Evolutionary conservation across 441 rosid species (phyloP), one percentile per base, ranked within the genome.

Genomic region (Cnidoscolus chayamansa): DNA sequence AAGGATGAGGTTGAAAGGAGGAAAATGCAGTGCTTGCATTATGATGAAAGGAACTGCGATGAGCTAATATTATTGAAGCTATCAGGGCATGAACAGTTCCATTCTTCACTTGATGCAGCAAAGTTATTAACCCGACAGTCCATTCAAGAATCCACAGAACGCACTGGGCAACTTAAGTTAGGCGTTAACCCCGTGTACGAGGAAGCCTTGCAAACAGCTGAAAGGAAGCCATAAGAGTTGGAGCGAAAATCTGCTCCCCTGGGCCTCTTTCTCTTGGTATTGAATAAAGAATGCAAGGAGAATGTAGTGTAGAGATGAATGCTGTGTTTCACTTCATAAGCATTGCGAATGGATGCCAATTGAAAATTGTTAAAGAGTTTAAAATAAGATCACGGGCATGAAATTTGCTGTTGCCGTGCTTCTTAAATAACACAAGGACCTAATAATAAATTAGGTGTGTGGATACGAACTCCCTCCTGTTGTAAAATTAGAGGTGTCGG

Each of bases 1-100:
- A 86, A 83, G 72, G 94, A 93, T 16, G 96, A 90, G 77, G 82
- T 91, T 70, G 81, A 85, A 67, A 82, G 74, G 70, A 82, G 93
- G 84, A 88, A 82, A 80, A 73, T 72, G 77, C 86, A 80, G 45
- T 59, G 43, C 70, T 50, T 58, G 77, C 57, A 65, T 57, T 45
- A 25, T 7, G 77, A 25, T 7, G 77, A 77, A 62, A 67, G 77
- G 54, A 72, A 75, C 60, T 80, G 75, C 35, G 76, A 74, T 35
- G 74, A 55, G 48, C 59, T 55, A 4, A 76, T 63, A 65, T 81
- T 80, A 65, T 15, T 58, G 68, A 82, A 85, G 74, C 79, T 82
- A 15, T 76, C 65, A 35, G 88, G 88, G 54, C 90, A 87, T 19
- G 90, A 86, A 43, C 79, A 84, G 69, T 89, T 89, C 76, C 88